Base-by-base conservation (phyloP, 768 basidiomycete genomes). In the Postia placenta region DNA sequence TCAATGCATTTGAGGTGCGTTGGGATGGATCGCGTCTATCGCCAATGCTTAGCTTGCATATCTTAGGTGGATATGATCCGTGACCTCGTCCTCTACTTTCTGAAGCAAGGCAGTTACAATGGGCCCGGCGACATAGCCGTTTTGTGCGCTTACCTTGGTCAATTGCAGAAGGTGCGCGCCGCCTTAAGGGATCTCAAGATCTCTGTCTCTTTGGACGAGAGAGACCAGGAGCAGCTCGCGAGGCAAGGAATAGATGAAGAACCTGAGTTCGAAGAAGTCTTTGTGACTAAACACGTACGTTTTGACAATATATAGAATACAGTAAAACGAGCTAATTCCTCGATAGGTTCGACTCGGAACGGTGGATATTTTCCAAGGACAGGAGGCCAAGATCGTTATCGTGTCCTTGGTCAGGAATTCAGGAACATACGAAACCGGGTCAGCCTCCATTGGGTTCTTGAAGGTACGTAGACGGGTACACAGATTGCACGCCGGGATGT, bases 361-460 rank as follows among this genome's bases (percentile, higher is more conserved):
- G 0, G 76, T 90, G 1, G 87, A 91, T 53, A 87, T 83, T 43
- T 90, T 79, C 59, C 88, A 90, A 63, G 87, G 86, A 2, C 79
- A 84, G 50, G 85, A 87, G 66, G 81, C 76, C 1, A 51, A 83
- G 69, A 75, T 89, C 45, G 76, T 89, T 26, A 85, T 90, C 23
- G 69, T 90, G 6, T 87, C 85, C 0, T 71, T 87, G 11, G 87
- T 90, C 11, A 70, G 87, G 37, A 89, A 89, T 57, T 72, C 78
- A 0, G 85, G 86, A 6, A 48, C 39, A 26, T 52, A 43, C 11
- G 48, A 47, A 4, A 48, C 47, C 0, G 49, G 42, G 0, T 52
- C 57, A 3, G 55, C 56, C 1, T 61, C 66, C 6, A 87, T 90
- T 45, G 88, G 87, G 1, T 91, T 90, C 61, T 68, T 91, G 45